Conservation (phyloP, 1,284 basidiomycete genomes). For the Fomitopsis betulina region DNA sequence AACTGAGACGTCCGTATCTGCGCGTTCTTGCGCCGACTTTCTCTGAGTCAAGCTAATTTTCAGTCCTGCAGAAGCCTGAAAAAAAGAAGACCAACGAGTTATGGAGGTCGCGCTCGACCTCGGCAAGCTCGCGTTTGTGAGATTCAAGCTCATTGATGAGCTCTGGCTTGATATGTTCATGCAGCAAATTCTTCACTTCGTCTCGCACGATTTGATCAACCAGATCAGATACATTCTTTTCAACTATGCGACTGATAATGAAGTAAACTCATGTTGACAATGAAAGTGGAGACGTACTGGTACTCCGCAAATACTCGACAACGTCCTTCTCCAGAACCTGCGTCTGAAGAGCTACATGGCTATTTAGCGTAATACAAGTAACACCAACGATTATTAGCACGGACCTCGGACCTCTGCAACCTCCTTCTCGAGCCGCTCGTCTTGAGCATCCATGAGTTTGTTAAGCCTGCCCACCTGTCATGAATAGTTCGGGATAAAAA, state of each 20-base stretch:
- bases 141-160: conserved; percentile 44
- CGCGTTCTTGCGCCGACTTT: conserved; percentile 48
- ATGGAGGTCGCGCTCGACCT: conserved; percentile 26
- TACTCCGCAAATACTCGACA: conserved; percentile 36
- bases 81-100: conserved; percentile 42
- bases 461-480: conserved; percentile 31
- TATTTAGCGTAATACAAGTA: background rate
- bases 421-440: conserved; percentile 37
- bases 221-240: conserved; percentile 34
- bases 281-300: conserved; percentile 30
- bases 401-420: conserved; percentile 45
- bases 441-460: conserved; percentile 36
- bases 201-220: conserved; percentile 29
- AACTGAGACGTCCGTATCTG: conserved; percentile 36
- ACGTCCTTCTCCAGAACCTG: conserved; percentile 40
- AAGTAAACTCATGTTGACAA: no score
- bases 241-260: conserved; percentile 27
- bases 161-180: conserved; percentile 38
- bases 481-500: background rate
- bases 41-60: conserved; percentile 27
- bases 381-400: conserved; percentile 1
- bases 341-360: conserved; percentile 38
- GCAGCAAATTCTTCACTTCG: conserved; percentile 39
- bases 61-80: background rate
- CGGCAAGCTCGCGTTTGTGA: conserved; percentile 43